Evolutionary conservation across 2,329 filamentous ascomycete species (phyloP).

Genomic region (Colletotrichum siamense): DNA sequence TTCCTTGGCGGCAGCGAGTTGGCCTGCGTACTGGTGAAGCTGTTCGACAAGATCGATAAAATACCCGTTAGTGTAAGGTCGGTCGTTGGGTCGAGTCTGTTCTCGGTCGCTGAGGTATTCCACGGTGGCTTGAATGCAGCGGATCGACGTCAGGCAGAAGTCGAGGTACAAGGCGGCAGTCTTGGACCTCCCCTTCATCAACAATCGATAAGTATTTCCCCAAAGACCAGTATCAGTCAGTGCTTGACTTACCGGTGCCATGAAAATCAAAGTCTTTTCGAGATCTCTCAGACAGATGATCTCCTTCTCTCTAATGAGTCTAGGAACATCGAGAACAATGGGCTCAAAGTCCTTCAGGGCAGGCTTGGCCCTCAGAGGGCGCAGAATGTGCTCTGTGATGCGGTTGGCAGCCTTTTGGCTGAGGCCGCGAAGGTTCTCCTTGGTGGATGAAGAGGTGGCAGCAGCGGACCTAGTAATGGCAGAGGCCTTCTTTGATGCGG

Average conservation of each 20-base stretch:
- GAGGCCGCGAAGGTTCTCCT: constrained; percentile 63
- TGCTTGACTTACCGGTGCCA: constrained; percentile 87
- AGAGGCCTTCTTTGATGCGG: constrained; percentile 49
- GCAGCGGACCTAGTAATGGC: constrained; percentile 68
- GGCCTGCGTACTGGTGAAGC: constrained; percentile 86
- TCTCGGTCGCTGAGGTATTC: constrained; percentile 86
- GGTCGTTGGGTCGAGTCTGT: constrained; percentile 82
- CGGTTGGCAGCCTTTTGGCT: constrained; percentile 74
- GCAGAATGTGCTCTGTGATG: constrained; percentile 80
- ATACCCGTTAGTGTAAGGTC: constrained; percentile 94
- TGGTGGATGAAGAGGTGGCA: constrained; percentile 48
- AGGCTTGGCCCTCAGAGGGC: constrained; percentile 76
- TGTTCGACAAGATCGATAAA: constrained; percentile 96
- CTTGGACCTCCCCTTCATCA: constrained; percentile 80
- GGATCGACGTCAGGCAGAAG: constrained; percentile 90
- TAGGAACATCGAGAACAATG: constrained; percentile 78
- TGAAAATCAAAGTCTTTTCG: constrained; percentile 90
- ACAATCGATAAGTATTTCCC: constrained; percentile 73
- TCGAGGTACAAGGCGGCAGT: constrained; percentile 75
- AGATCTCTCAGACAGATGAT: constrained; percentile 92
- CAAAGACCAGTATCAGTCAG: constrained; percentile 58
- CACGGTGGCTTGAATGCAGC: constrained; percentile 88
- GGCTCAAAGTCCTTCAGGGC: constrained; percentile 81
- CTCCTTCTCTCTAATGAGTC: constrained; percentile 81
- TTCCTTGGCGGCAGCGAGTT: constrained; percentile 78